Conservation (phyloP, 352 stramenopile species). For the Phytophthora megakarya region DNA sequence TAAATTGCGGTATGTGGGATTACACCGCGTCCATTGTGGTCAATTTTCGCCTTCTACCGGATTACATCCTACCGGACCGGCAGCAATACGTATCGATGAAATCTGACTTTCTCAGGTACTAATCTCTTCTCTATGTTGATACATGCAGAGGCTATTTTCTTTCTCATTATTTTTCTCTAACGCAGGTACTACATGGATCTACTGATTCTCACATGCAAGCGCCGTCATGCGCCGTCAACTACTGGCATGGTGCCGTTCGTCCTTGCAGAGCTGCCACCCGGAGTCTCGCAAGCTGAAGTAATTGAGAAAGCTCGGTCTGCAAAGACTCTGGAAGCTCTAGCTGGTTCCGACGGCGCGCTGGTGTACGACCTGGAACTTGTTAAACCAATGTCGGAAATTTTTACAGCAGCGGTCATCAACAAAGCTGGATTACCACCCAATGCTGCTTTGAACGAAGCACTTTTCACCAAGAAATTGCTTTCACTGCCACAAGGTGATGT, state of each 20-base stretch:
- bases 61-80: conserved; percentile 93
- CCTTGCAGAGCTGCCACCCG: conserved; percentile 85
- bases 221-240: conserved; percentile 92
- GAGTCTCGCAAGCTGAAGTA: conserved; percentile 58
- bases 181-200: conserved; percentile 91
- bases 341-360: conserved; percentile 94
- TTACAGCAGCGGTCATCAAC: conserved; percentile 8
- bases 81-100: conserved; percentile 78
- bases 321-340: conserved; percentile 87
- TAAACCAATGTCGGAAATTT: conserved; percentile 47
- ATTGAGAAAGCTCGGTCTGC: conserved; percentile 83
- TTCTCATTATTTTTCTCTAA: neutral
- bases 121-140: too few species aligned
- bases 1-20: conserved; percentile 98
- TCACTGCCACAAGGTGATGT: conserved; percentile 64
- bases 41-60: conserved; percentile 81
- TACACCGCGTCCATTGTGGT: conserved; percentile 97
- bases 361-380: conserved; percentile 94
- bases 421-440: neutral
- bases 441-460: conserved; percentile 34
- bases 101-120: conserved; percentile 65
- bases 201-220: conserved; percentile 94
- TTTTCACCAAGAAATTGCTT: conserved; percentile 58
- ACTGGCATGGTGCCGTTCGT: conserved; percentile 97
- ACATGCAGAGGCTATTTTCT: too few species aligned